Evolutionary conservation across 1,284 basidiomycete species (phyloP), one percentile per base, ranked within the genome.

Genomic region (Puccinia hordei): DNA sequence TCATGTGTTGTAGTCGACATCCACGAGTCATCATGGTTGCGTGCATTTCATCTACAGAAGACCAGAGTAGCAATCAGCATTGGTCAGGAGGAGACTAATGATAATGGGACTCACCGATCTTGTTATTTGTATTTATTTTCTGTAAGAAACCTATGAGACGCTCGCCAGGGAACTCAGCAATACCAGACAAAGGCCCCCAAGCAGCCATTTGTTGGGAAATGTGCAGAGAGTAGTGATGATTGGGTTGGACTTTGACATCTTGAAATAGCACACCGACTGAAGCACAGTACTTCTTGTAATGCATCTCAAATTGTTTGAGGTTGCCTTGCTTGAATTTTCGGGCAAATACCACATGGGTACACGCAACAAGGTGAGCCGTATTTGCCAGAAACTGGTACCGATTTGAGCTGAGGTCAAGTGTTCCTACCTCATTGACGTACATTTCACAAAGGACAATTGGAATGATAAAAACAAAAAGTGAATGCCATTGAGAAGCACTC

Each of bases 381-480:
- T 77, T 77, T 2, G 46, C 22, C 35, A 77, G 49, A 44, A 77
- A 66, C 9, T 77, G 55, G 13, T 38, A 63, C 8, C n/a, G 24
- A 46, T 75, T 77, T 4, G 74, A 77, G 10, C 35, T 13, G 9
- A 55, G 3, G 3, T 59, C 24, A 3, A 77, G 12, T 24, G 71
- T 55, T 24, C 41, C 38, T 9, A 69, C 33, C 8, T 71, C 19
- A 59, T 71, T 17, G 15, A 71, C 53, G 46, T 71, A 79, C 19
- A 79, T 38, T n/a, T 79, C 76, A 19, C 55, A 41, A 1, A 79
- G 44, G 15, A 79, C 65, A 17, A 71, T 22, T 2, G 76, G 76
- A 10, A 79, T 79, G 35, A 79, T 59, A 35, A 51, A 79, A 3
- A 55, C 66, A 71, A 79, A 79, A 4, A 71, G 53, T 33, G n/a